A percentile compares a stretch with the other conserved stretches of the same genome.
Evolutionary conservation across 2,329 filamentous ascomycete species (phyloP).

Genomic region (Xylariales sp.): DNA sequence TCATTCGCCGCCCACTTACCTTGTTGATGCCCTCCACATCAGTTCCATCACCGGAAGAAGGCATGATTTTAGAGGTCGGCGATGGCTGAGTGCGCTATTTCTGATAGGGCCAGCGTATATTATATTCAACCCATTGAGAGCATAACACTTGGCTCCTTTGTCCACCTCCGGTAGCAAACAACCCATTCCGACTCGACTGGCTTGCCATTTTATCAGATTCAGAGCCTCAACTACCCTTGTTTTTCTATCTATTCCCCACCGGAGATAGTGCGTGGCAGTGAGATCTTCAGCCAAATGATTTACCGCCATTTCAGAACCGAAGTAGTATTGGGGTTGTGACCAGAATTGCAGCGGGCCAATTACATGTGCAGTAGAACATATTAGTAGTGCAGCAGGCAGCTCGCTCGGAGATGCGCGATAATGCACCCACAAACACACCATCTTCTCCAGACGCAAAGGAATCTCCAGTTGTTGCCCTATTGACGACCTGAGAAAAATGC

Average conservation of each 20-base stretch:
- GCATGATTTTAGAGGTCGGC: background rate
- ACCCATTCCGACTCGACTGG: background rate
- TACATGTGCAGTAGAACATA: no score
- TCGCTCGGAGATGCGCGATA: constrained; percentile 11
- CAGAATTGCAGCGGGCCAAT: constrained; percentile 13
- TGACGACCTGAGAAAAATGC: background rate
- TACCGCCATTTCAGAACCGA: constrained; percentile 4
- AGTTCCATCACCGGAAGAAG: background rate
- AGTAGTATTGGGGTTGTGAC: constrained; percentile 9
- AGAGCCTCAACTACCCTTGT: background rate
- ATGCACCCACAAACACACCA: constrained; percentile 9
- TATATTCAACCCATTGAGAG: background rate
- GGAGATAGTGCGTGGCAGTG: background rate
- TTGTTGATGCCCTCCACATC: background rate
- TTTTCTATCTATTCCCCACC: background rate
- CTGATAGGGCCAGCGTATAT: background rate
- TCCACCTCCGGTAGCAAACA: background rate
- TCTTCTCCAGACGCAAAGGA: background rate
- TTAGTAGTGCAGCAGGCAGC: background rate
- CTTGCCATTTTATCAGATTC: constrained; percentile 3
- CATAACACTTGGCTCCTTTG: background rate
- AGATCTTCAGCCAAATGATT: background rate
- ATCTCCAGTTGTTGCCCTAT: background rate
- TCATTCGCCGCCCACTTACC: background rate
- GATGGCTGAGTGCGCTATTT: background rate